phyloP scores from a whole-genome alignment of 1,284 basidiomycete species.

The Golubevia sp. region DNA sequence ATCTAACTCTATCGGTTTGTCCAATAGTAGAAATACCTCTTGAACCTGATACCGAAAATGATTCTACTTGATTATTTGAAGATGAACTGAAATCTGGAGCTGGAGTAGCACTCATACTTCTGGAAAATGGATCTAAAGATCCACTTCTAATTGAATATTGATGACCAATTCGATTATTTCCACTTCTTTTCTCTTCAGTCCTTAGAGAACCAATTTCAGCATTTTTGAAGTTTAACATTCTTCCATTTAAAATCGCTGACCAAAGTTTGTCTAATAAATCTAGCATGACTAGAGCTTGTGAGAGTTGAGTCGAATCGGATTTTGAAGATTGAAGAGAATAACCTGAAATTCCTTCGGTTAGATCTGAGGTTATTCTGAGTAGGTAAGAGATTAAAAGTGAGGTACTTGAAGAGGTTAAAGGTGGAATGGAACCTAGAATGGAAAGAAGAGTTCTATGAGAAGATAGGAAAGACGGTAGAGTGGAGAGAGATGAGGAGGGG shows the following conservation, averaged over 20 bases:
- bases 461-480: slow-evolving; percentile 24
- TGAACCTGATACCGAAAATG: slow-evolving; percentile 25
- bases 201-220: neutral
- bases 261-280: slow-evolving; percentile 47
- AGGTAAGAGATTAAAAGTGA: slow-evolving; percentile 41
- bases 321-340: too few species aligned
- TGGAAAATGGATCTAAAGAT: neutral
- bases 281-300: slow-evolving; percentile 1
- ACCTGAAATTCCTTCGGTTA: slow-evolving; percentile 42
- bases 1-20: slow-evolving; percentile 36
- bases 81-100: neutral
- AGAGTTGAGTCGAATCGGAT: too few species aligned
- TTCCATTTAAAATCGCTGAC: slow-evolving; percentile 33
- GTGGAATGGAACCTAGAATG: slow-evolving; percentile 34
- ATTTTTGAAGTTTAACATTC: slow-evolving; percentile 20
- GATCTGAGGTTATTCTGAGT: slow-evolving; percentile 34
- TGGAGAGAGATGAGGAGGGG: slow-evolving; percentile 21
- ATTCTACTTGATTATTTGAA: neutral
- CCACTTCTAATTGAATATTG: neutral
- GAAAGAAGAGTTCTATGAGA: slow-evolving; percentile 24
- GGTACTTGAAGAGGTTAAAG: slow-evolving; percentile 23
- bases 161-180: neutral
- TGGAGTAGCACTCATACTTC: neutral
- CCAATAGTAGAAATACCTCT: slow-evolving; percentile 25
- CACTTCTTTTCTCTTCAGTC: neutral